These are phyloP conservation scores for Carex parvula DNA, from an alignment of 176 grass and related monocot genomes.

Conservation along the genomic window DNA sequence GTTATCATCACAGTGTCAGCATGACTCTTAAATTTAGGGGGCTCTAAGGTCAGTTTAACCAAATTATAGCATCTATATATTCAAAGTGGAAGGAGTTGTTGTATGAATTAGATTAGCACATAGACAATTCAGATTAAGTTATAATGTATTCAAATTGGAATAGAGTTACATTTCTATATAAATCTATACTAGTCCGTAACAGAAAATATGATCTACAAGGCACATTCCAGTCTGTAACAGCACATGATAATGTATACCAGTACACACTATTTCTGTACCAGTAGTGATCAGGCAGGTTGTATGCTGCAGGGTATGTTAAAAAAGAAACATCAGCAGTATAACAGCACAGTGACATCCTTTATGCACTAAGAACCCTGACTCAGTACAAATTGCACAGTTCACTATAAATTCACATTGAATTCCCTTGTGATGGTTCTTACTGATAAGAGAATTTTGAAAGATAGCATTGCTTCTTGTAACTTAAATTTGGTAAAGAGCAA, in stretches of 20 bases:
- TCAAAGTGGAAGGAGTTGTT: too few species aligned
- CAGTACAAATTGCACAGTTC: neutral
- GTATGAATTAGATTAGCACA: neutral
- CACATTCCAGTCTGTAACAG: neutral
- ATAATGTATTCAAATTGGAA: neutral
- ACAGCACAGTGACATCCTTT: neutral
- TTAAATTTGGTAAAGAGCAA: too few species aligned
- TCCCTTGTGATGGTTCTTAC: too few species aligned
- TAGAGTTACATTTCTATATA: neutral
- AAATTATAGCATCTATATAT: too few species aligned
- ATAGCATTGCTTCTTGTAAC: too few species aligned
- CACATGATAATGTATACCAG: neutral
- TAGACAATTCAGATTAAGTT: neutral
- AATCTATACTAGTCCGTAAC: neutral
- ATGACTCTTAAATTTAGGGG: too few species aligned
- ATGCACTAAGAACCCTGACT: neutral
- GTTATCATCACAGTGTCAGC: too few species aligned
- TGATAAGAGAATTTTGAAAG: too few species aligned
- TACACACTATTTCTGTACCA: neutral
- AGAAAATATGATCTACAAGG: neutral
- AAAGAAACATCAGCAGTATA: neutral
- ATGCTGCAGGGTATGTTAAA: neutral
- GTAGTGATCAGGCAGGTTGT: neutral
- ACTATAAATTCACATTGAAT: too few species aligned
- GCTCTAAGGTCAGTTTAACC: too few species aligned